phyloP scores from a whole-genome alignment of 768 basidiomycete genomes.

The Mrakia gelida region DNA sequence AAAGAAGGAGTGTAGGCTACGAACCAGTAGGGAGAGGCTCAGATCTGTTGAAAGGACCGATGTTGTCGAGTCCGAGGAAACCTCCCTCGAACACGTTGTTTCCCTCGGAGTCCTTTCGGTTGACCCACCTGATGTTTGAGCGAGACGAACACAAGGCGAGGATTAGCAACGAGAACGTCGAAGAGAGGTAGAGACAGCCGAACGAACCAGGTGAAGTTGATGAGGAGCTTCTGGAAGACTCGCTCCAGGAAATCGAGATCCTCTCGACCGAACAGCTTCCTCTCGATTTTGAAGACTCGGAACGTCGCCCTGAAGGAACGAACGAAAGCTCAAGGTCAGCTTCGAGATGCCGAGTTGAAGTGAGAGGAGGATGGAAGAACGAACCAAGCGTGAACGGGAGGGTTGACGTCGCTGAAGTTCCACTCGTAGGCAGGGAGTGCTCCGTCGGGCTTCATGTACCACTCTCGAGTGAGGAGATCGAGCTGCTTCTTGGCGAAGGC shows the following conservation, averaged over 20 bases:
- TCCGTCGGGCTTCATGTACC: conserved; percentile 97
- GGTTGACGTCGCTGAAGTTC: conserved; percentile 98
- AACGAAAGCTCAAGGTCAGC: background rate
- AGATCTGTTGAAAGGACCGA: conserved; percentile 95
- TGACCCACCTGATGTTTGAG: conserved; percentile 73
- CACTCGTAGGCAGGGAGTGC: conserved; percentile 99
- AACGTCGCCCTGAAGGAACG: conserved; percentile 71
- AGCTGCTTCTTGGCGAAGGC: conserved; percentile 96
- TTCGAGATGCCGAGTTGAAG: background rate
- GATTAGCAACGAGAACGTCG: background rate
- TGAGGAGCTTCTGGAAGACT: conserved; percentile 92
- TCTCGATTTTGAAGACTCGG: conserved; percentile 97
- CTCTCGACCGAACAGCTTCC: conserved; percentile 85
- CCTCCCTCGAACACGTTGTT: conserved; percentile 98
- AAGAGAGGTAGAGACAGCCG: too few relatives aligned
- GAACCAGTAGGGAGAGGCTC: conserved; percentile 83
- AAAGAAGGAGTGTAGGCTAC: background rate
- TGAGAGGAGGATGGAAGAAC: conserved; percentile 30
- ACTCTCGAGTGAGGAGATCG: conserved; percentile 90
- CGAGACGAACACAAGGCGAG: background rate
- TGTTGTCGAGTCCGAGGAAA: conserved; percentile 96
- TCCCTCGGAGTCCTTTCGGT: conserved; percentile 90
- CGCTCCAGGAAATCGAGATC: conserved; percentile 90
- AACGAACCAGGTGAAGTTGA: conserved; percentile 91
- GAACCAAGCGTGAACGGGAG: conserved; percentile 96